A percentile compares a stretch with the other conserved stretches of the same genome.
Conservation (phyloP, 768 basidiomycete genomes). For the Melanogaster broomeanus region DNA sequence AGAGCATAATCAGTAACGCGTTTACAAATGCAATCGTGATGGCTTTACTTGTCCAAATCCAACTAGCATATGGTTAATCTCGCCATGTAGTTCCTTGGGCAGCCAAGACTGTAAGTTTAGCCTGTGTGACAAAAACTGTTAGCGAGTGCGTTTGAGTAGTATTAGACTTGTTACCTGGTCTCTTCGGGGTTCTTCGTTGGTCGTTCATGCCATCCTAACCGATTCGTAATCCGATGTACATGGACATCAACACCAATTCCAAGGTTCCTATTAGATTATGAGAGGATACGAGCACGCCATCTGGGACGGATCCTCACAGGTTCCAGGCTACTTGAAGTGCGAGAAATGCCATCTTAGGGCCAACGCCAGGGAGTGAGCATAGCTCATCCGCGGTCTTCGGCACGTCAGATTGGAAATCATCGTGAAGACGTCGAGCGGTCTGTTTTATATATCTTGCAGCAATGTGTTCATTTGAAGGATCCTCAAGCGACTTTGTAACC, state of each 20-base stretch:
- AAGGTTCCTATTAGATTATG: constrained; percentile 52
- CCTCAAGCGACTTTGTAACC: background rate
- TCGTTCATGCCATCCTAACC: constrained; percentile 88
- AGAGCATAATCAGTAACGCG: background rate
- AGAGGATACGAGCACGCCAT: too few relatives aligned
- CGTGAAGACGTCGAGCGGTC: constrained; percentile 65
- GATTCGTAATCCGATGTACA: constrained; percentile 93
- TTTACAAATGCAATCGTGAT: background rate
- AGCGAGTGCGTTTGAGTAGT: background rate
- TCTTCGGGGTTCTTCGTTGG: constrained; percentile 86
- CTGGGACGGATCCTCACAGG: constrained; percentile 47
- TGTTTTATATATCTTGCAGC: constrained; percentile 67
- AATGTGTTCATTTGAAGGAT: background rate
- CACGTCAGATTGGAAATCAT: constrained; percentile 80
- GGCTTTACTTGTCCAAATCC: constrained; percentile 78
- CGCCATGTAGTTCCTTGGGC: constrained; percentile 66
- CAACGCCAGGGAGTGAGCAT: constrained; percentile 86
- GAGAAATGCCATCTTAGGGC: constrained; percentile 96
- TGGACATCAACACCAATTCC: constrained; percentile 98
- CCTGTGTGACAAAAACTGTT: constrained; percentile 33
- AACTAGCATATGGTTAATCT: constrained; percentile 81
- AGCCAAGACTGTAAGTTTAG: constrained; percentile 85
- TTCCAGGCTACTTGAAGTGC: constrained; percentile 84
- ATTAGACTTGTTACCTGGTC: constrained; percentile 58
- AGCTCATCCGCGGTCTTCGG: constrained; percentile 89